These are phyloP conservation scores for Macrophomina pseudophaseolina DNA, from an alignment of 2,329 filamentous ascomycete species.

Conservation along the genomic window DNA sequence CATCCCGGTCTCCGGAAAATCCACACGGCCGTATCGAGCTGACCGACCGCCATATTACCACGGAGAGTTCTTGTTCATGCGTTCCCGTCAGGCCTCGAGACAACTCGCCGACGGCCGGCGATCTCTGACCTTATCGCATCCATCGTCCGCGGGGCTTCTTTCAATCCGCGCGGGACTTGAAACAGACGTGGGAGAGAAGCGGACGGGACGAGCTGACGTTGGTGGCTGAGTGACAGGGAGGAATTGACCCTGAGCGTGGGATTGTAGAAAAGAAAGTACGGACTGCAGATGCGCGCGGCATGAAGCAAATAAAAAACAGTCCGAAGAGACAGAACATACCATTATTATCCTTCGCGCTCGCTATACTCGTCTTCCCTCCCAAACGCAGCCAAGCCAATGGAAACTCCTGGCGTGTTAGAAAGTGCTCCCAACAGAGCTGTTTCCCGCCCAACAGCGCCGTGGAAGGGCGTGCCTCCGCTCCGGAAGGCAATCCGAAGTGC, in stretches of 20 bases:
- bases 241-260: not conserved
- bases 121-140: slow-evolving; percentile 12
- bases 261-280: not conserved
- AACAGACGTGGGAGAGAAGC: not conserved
- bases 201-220: not conserved
- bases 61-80: slow-evolving; percentile 1
- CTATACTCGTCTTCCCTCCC: not conserved
- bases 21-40: not conserved
- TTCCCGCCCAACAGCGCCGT: slow-evolving; percentile 2
- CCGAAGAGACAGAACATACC: not conserved
- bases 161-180: not conserved
- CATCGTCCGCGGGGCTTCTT: not conserved
- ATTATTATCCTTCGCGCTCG: not conserved
- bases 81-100: slow-evolving; percentile 1
- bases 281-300: slow-evolving; percentile 3
- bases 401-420: not conserved
- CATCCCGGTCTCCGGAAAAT: not conserved
- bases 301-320: slow-evolving; percentile 3
- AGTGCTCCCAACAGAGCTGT: slow-evolving; percentile 3
- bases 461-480: slow-evolving; percentile 5
- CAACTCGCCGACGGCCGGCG: slow-evolving; percentile 11
- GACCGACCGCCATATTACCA: not conserved
- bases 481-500: not conserved
- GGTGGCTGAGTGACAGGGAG: slow-evolving; percentile 6
- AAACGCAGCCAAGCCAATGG: not conserved